phyloP scores from a whole-genome alignment of 352 stramenopile species.

The Pythium plurisporium region DNA sequence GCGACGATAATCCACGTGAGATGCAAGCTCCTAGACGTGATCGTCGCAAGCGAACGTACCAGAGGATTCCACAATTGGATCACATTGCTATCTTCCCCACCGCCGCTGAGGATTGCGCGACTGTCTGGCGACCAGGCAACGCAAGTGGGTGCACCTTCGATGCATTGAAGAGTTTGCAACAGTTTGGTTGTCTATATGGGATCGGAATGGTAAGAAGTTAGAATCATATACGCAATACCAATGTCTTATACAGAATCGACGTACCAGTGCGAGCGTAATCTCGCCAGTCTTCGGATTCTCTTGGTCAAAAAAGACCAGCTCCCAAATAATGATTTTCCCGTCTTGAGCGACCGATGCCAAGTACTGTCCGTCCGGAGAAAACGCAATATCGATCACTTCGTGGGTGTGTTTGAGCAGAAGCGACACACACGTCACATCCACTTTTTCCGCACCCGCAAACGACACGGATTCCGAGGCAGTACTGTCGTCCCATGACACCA shows the following conservation, averaged over 20 bases:
- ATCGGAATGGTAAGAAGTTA: neutral
- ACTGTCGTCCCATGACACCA: constrained; percentile 37
- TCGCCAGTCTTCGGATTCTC: constrained; percentile 21
- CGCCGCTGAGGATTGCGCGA: constrained; percentile 44
- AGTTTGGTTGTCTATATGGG: constrained; percentile 21
- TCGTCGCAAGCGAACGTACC: constrained; percentile 22
- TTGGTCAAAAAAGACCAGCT: constrained; percentile 26
- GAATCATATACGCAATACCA: too few relatives aligned
- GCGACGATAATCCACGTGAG: neutral
- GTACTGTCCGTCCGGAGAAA: constrained; percentile 71
- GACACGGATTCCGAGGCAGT: constrained; percentile 17
- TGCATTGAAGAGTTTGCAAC: constrained; percentile 38
- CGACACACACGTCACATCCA: constrained; percentile 33
- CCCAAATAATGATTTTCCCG: constrained; percentile 73
- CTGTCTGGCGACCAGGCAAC: constrained; percentile 70
- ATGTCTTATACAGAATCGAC: neutral
- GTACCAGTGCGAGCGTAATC: neutral
- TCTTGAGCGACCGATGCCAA: constrained; percentile 79
- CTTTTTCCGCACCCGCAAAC: constrained; percentile 3
- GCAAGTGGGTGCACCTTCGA: constrained; percentile 45
- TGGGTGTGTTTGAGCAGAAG: constrained; percentile 44
- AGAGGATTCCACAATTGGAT: constrained; percentile 67
- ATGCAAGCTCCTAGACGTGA: neutral
- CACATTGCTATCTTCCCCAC: constrained; percentile 38
- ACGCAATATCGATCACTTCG: constrained; percentile 69